Evolutionary conservation across 495 filamentous ascomycete genomes (phyloP), one percentile per base, ranked within the genome.

Genomic region (Daldinia grandis): DNA sequence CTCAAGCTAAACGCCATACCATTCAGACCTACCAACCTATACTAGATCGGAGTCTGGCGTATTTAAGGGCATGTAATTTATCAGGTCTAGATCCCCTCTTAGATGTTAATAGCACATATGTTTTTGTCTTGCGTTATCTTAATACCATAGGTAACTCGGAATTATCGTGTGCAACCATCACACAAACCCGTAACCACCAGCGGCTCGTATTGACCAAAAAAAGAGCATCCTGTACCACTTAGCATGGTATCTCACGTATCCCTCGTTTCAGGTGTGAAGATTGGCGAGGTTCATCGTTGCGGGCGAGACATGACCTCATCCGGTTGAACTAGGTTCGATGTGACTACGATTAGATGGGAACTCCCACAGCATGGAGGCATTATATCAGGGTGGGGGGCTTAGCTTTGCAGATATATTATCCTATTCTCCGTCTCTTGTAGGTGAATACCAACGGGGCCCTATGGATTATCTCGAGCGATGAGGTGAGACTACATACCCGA

Each of bases 261-360:
- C 7, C 60, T 37, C 24, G 55, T 72, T 72, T 68, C 64, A 68
- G 31, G 64, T 50, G 31, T n/a, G 30, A 21, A 42, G 60, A 68
- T 68, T 65, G 42, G 60, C 49, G 57, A 68, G 27, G 51, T 57
- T 61, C 49, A 37, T 64, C 47, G 31, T 59, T 53, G 38, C 12
- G 61, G 50, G 60, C 49, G 51, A 73, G 60, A 62, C 65, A 73
- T 65, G 35, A 42, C 42, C 25, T 68, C 51, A 51, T 42, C 42
- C 62, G 60, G 64, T 72, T 68, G 49, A 64, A 53, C 60, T 33
- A 31, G 58, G 40, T 53, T 40, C 50, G 5, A 61, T 56, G 56
- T 40, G 50, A 59, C 64, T 61, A 60, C 49, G 64, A 68, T 65
- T 40, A 60, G 37, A 65, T 65, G 65, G 65, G 61, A 65, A 62